phyloP scores from a whole-genome alignment of 148 eudicot species.

The Camellia japonica region DNA sequence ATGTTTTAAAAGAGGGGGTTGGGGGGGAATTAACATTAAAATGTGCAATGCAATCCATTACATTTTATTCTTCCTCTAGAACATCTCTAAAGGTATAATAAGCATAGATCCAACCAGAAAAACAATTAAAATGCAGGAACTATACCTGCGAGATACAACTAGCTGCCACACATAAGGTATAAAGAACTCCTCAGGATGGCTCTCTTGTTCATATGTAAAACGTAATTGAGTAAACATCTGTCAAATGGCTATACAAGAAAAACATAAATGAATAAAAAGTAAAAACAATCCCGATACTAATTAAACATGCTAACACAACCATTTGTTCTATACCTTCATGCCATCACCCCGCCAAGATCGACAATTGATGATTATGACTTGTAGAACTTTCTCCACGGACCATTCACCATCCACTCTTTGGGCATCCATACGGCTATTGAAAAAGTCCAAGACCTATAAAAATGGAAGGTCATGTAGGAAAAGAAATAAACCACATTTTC shows the following conservation, averaged over 20 bases:
- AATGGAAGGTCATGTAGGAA: not conserved
- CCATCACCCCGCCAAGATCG: constrained; percentile 94
- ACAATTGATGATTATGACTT: constrained; percentile 65
- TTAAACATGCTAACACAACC: not conserved
- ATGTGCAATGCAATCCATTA: not conserved
- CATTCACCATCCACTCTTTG: constrained; percentile 69
- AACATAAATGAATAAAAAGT: not conserved
- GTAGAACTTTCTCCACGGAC: constrained; percentile 94
- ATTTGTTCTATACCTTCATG: constrained; percentile 57
- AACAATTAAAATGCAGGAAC: constrained; percentile 10
- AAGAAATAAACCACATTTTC: not conserved
- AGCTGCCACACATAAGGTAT: constrained; percentile 94
- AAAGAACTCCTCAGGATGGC: constrained; percentile 91
- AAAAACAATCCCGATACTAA: not conserved
- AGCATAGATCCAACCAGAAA: not conserved
- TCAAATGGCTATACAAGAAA: not conserved
- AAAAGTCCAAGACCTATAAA: constrained; percentile 76
- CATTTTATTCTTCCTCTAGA: not conserved
- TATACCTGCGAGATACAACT: constrained; percentile 62
- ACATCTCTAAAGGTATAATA: not conserved
- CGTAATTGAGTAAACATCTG: constrained; percentile 83
- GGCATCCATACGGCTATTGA: constrained; percentile 86
- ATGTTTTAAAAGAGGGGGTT: not conserved
- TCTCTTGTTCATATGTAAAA: constrained; percentile 96
- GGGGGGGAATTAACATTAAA: not conserved